Conservation (phyloP, 75 land plant species). For the Cupressus sempervirens region DNA sequence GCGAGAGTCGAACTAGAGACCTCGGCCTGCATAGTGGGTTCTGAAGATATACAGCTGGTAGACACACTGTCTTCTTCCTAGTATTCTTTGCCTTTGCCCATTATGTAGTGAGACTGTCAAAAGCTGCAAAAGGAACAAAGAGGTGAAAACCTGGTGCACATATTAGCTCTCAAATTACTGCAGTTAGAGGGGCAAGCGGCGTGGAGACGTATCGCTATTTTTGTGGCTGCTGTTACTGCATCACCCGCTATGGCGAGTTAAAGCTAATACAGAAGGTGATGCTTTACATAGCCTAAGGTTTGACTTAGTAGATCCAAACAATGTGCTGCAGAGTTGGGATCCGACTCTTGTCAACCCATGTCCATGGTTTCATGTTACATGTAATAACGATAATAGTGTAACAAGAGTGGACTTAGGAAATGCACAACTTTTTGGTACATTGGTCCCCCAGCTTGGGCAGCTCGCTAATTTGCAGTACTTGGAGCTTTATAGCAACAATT, state of each 20-base stretch:
- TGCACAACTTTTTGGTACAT: conserved; percentile 73
- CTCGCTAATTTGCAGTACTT: conserved; percentile 78
- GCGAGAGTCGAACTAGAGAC: neutral
- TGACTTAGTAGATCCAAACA: conserved; percentile 65
- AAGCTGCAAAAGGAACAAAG: too few species aligned
- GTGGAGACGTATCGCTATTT: conserved; percentile 2
- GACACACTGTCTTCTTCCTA: neutral
- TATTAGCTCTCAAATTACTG: too few species aligned
- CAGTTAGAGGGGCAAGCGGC: too few species aligned
- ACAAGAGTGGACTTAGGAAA: conserved; percentile 96
- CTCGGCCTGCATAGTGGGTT: neutral
- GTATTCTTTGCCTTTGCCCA: too few species aligned
- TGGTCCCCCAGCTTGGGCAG: conserved; percentile 79
- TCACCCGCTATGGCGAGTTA: conserved; percentile 16
- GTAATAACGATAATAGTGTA: conserved; percentile 82
- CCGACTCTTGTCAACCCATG: conserved; percentile 98
- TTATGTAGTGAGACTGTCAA: too few species aligned
- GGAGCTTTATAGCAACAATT: conserved; percentile 97
- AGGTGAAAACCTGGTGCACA: too few species aligned
- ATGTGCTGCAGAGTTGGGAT: conserved; percentile 98
- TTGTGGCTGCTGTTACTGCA: conserved; percentile 20
- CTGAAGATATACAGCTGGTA: neutral
- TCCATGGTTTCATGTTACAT: conserved; percentile 98
- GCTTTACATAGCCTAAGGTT: conserved; percentile 65
- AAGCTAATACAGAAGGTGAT: conserved; percentile 64